Base-by-base conservation (phyloP, 257 asterid genomes). In the Nicotiana obtusifolia region DNA sequence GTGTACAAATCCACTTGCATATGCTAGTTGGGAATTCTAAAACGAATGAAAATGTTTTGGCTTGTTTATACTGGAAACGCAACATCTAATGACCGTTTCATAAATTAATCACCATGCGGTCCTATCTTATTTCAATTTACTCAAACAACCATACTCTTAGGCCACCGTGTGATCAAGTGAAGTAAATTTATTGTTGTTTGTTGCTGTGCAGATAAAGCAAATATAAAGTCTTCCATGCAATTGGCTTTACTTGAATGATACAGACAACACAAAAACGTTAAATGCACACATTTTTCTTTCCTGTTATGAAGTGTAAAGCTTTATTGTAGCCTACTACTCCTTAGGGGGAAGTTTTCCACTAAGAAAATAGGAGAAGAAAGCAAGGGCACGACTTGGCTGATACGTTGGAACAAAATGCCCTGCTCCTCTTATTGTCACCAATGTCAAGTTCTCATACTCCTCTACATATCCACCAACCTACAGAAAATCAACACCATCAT, bases 401-500 rank as follows among this genome's bases (percentile, higher is more conserved):
- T 82, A 82, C 16, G 80, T 85, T 1, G 85, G 85, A 78, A 80
- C 84, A 52, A 60, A 68, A 52, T 85, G 85, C 10, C 82, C 85
- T 67, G 85, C 75, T 62, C 84, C 88, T 71, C 87, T 66, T 2
- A 81, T 41, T 10, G 83, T 84, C 31, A 66, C 47, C 4, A 84
- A 77, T 59, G 82, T 76, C 37, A 84, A 56, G 30, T 82, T 82
- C 7, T 84, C 49, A 60, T 81, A 84, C 54, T 79, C 81, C n/a
- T 76, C 85, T 6, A 60, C 83, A 8, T 81, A 84, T 26, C 87
- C 87, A 19, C 85, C 87, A 44, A 81, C 87, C 84, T 81, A 47
- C 7, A 33, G 47, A n/a, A 15, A 68, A 68, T 31, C 53, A 33
- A 67, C 49, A 33, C 11, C 77, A 68, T 3, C 47, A 17, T 68